Percentiles rank a stretch among this genome's conserved stretches.
These are phyloP conservation scores for Colletotrichum sp. DNA, from an alignment of 2,329 filamentous ascomycete genomes.

Conservation along the genomic window DNA sequence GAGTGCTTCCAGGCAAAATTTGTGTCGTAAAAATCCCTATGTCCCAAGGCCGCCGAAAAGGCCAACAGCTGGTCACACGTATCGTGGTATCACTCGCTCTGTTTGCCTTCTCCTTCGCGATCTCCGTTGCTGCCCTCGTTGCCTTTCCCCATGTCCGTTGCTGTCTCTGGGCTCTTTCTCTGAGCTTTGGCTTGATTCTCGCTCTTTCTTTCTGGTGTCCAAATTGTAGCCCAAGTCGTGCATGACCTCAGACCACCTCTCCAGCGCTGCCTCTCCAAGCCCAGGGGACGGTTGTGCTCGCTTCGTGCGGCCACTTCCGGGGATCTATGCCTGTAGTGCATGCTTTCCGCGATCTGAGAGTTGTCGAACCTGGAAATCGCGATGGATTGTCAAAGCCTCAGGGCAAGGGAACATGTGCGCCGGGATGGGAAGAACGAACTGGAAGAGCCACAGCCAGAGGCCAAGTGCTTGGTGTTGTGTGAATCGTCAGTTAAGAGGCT, in stretches of 20 bases:
- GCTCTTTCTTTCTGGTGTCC: neutral
- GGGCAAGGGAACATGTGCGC: neutral
- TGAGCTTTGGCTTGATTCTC: neutral
- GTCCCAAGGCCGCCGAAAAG: neutral
- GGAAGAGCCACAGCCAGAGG: neutral
- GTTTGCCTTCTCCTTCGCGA: neutral
- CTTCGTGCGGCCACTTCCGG: neutral
- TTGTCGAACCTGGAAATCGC: rapidly evolving
- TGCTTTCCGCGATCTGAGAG: neutral
- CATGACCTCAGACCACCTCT: neutral
- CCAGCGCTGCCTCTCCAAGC: neutral
- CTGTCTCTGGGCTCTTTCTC: neutral
- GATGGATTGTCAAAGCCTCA: neutral
- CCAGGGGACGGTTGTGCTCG: neutral
- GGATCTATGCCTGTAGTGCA: neutral
- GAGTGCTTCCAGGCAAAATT: neutral
- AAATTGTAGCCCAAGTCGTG: neutral
- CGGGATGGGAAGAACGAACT: neutral
- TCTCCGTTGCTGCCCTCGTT: neutral
- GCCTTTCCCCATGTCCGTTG: neutral
- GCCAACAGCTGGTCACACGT: neutral
- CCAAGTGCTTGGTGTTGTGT: neutral
- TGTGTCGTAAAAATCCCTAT: neutral
- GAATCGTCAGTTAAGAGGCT: neutral
- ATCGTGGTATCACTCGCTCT: neutral